phyloP scores from a whole-genome alignment of 2,329 filamentous ascomycete species.

The Xylariaceae sp. region DNA sequence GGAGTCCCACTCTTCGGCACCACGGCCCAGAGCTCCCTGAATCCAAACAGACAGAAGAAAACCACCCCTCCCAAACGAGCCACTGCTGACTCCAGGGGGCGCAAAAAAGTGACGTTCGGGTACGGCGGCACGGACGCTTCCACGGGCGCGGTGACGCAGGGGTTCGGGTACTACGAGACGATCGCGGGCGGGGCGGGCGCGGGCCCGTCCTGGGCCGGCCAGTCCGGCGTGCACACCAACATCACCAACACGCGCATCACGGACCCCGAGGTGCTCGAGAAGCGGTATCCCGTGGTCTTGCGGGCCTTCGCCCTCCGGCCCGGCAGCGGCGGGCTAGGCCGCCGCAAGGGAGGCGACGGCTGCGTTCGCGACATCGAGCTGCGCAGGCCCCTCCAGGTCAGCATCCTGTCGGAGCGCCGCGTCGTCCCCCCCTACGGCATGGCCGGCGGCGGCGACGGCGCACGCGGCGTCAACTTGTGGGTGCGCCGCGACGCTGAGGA shows the following conservation, averaged over 20 bases:
- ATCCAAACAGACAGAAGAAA: too few species aligned
- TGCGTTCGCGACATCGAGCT: slow-evolving; percentile 66
- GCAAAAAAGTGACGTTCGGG: slow-evolving; percentile 74
- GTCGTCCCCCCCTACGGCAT: slow-evolving; percentile 66
- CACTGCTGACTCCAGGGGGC: too few species aligned
- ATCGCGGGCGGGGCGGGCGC: slow-evolving; percentile 63
- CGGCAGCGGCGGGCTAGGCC: slow-evolving; percentile 50
- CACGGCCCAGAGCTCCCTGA: too few species aligned
- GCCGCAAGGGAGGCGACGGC: slow-evolving; percentile 57
- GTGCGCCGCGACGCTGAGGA: slow-evolving; percentile 27
- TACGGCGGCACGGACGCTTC: slow-evolving; percentile 39
- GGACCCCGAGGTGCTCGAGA: slow-evolving; percentile 62
- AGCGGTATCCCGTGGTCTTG: slow-evolving; percentile 61
- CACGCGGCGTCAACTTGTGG: slow-evolving; percentile 62
- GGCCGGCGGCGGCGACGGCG: slow-evolving; percentile 58
- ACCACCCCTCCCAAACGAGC: too few species aligned
- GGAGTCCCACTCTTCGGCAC: too few species aligned
- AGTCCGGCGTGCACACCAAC: slow-evolving; percentile 60
- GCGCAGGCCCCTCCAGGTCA: slow-evolving; percentile 59
- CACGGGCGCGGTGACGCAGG: slow-evolving; percentile 21
- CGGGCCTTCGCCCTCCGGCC: slow-evolving; percentile 52
- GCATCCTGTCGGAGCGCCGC: slow-evolving; percentile 61
- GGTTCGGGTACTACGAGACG: slow-evolving; percentile 71
- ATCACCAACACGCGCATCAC: slow-evolving; percentile 73
- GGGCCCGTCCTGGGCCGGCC: slow-evolving; percentile 57